phyloP scores from a whole-genome alignment of 495 filamentous ascomycete species.

The Penicillium verhagenii region DNA sequence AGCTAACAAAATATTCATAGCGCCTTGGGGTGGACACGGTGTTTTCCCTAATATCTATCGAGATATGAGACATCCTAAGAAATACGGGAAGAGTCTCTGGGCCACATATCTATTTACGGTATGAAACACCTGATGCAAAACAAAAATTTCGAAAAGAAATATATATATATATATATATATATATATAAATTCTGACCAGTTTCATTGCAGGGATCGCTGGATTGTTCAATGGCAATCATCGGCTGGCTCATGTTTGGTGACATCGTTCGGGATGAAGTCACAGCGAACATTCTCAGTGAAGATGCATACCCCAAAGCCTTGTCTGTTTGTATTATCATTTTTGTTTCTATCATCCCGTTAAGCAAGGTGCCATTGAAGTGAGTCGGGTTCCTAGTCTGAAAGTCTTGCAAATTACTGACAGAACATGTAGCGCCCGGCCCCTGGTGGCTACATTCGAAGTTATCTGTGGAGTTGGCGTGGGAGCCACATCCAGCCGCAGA shows the following conservation, averaged over 20 bases:
- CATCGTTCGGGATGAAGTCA: conserved; percentile 79
- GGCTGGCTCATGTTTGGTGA: conserved; percentile 95
- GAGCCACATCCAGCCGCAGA: conserved; percentile 32
- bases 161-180: no score
- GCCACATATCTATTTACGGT: conserved; percentile 90
- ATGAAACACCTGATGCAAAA: conserved; percentile 27
- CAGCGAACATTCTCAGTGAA: conserved; percentile 76
- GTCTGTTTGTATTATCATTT: conserved; percentile 74
- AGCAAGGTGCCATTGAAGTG: conserved; percentile 92
- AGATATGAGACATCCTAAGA: conserved; percentile 93
- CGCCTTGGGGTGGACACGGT: conserved; percentile 91
- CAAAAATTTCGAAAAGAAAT: neutral
- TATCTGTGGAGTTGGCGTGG: conserved; percentile 63
- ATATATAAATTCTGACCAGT: conserved; percentile 13
- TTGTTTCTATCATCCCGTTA: conserved; percentile 88
- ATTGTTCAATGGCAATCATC: conserved; percentile 73
- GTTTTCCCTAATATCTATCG: conserved; percentile 98
- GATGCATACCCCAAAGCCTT: conserved; percentile 72
- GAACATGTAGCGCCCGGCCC: conserved; percentile 64
- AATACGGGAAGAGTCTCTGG: conserved; percentile 73
- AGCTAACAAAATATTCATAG: conserved; percentile 25
- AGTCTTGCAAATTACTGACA: conserved; percentile 13
- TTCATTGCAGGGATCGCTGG: conserved; percentile 64
- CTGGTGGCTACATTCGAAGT: conserved; percentile 84
- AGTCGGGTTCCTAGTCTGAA: conserved; percentile 19